Conservation (phyloP, 2,329 filamentous ascomycete species). For the Scleromitrula shiraiana region DNA sequence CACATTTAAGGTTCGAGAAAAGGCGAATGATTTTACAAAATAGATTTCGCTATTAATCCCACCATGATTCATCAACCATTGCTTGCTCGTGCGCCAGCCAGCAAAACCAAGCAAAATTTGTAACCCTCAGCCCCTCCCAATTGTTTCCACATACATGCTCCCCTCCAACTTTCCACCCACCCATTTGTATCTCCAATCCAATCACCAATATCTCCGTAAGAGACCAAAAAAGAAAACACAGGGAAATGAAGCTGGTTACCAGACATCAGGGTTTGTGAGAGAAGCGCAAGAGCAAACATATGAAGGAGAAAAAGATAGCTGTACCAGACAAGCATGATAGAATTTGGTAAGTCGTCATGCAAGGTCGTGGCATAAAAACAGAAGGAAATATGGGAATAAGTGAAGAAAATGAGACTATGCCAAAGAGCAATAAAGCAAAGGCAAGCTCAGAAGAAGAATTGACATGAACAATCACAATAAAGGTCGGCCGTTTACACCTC, state of each 20-base stretch:
- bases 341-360: constrained; percentile 44
- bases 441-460: constrained; percentile 33
- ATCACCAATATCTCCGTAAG: constrained; percentile 18
- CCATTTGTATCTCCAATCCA: constrained; percentile 20
- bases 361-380: constrained; percentile 38
- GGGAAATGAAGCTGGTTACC: constrained; percentile 7
- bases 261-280: constrained; percentile 11
- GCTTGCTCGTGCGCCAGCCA: constrained; percentile 16
- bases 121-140: constrained; percentile 6
- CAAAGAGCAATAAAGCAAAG: constrained; percentile 5
- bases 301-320: constrained; percentile 38
- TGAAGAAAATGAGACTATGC: constrained; percentile 12
- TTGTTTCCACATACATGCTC: constrained; percentile 13
- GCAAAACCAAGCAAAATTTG: constrained; percentile 18
- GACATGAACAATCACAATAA: constrained; percentile 30
- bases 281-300: constrained; percentile 13
- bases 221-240: constrained; percentile 23
- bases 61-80: constrained; percentile 21
- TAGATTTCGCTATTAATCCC: constrained; percentile 28
- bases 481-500: constrained; percentile 29
- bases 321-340: constrained; percentile 54
- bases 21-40: constrained; percentile 16
- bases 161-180: constrained; percentile 3
- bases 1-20: not conserved
- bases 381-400: constrained; percentile 26